Evolutionary conservation across 2,329 filamentous ascomycete genomes (phyloP).

Genomic region (Colletotrichum destructivum): DNA sequence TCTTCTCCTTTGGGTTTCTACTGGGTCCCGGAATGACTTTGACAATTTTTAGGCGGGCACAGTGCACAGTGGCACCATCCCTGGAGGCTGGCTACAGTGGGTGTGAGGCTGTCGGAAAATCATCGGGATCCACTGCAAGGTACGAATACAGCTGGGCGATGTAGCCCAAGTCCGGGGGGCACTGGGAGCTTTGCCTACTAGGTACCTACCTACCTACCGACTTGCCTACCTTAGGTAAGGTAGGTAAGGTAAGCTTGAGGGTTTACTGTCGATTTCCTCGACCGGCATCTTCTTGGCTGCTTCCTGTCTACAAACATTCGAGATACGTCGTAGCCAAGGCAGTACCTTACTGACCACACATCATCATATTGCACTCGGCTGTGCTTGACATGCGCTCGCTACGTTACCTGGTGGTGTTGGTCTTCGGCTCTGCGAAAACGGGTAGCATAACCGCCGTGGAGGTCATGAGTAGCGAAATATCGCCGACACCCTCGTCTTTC

Average conservation of each 20-base stretch:
- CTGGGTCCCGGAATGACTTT: neutral
- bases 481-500: constrained; percentile 1
- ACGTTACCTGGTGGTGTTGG: neutral
- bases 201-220: too few species aligned
- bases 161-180: constrained; percentile 24
- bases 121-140: constrained; percentile 37
- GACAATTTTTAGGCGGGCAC: constrained; percentile 36
- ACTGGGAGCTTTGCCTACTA: constrained; percentile 1
- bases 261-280: neutral
- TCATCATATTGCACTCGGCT: neutral
- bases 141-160: constrained; percentile 3
- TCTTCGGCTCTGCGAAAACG: neutral
- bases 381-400: neutral
- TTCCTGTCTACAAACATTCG: neutral
- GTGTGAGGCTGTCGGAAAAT: constrained; percentile 37
- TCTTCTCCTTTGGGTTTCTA: neutral
- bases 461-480: neutral
- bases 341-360: too few species aligned
- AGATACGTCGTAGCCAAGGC: too few species aligned
- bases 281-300: neutral
- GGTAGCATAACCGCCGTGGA: neutral
- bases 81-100: constrained; percentile 23
- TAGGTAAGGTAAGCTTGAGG: too few species aligned
- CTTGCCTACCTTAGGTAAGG: too few species aligned
- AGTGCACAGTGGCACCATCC: constrained; percentile 4